These are phyloP conservation scores for Trametes hirsuta DNA, from an alignment of 1,284 basidiomycete species.

Conservation along the genomic window DNA sequence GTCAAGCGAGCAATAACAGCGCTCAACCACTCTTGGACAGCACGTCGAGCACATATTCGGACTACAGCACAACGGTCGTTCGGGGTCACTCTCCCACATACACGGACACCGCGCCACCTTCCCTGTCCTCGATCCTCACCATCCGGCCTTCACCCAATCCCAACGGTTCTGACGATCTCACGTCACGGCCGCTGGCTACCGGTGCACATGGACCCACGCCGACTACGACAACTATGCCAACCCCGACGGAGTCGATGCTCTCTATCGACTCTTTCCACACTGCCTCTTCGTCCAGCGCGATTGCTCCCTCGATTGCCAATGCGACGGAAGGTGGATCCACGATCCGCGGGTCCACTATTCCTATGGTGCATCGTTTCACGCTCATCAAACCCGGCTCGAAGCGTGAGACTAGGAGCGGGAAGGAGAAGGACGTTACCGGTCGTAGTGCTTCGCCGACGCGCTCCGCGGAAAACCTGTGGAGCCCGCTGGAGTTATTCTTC, in stretches of 20 bases:
- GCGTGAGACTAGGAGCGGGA: conserved; percentile 30
- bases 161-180: conserved; percentile 38
- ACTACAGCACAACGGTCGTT: conserved; percentile 73
- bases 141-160: conserved; percentile 60
- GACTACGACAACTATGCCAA: conserved; percentile 9
- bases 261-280: conserved; percentile 75
- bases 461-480: conserved; percentile 55
- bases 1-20: conserved; percentile 43
- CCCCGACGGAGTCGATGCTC: conserved; percentile 48
- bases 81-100: conserved; percentile 47
- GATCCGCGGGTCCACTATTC: conserved; percentile 48
- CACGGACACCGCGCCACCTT: conserved; percentile 49
- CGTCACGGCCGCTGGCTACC: conserved; percentile 24
- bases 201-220: conserved; percentile 32
- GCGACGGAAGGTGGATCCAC: conserved; percentile 78
- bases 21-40: conserved; percentile 61
- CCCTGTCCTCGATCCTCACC: conserved; percentile 75
- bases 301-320: conserved; percentile 58
- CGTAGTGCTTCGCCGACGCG: conserved; percentile 37
- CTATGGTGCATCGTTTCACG: conserved; percentile 82
- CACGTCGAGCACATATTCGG: conserved; percentile 49
- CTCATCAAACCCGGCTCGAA: conserved; percentile 77
- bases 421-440: conserved; percentile 19
- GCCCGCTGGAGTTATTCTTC: conserved; percentile 78
- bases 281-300: conserved; percentile 48